These are phyloP conservation scores for Cryphonectria nitschkei DNA, from an alignment of 2,329 filamentous ascomycete species.

Conservation along the genomic window DNA sequence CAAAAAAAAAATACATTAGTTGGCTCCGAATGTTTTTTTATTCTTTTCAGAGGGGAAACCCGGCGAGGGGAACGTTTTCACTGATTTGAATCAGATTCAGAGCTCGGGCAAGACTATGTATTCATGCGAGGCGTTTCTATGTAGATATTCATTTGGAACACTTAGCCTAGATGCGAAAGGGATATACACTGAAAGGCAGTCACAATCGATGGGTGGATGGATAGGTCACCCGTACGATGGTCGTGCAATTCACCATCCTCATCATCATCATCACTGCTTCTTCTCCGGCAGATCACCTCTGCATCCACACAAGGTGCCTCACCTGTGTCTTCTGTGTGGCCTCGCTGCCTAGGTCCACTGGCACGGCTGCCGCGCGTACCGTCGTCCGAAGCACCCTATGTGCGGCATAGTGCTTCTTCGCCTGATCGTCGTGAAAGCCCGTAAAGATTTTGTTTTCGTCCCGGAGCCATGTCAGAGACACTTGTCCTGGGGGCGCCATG, in stretches of 20 bases:
- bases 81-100: background rate
- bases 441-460: constrained; percentile 24
- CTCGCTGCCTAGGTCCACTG: background rate
- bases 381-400: constrained; percentile 10
- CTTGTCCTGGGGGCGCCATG: background rate
- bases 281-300: constrained; percentile 2
- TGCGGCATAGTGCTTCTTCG: constrained; percentile 17
- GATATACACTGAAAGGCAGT: background rate
- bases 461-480: constrained; percentile 11
- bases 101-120: background rate
- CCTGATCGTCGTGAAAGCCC: constrained; percentile 23
- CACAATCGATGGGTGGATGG: background rate
- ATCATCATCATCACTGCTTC: background rate
- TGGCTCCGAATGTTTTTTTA: background rate
- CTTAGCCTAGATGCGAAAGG: background rate
- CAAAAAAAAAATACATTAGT: background rate
- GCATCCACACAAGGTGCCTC: constrained; percentile 18
- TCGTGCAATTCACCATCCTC: background rate
- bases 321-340: background rate
- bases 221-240: background rate
- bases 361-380: constrained; percentile 13
- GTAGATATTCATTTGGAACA: background rate
- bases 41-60: no score
- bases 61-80: background rate
- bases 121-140: background rate